Conservation (phyloP, 306 rosid genomes). For the Quillaja saponaria region DNA sequence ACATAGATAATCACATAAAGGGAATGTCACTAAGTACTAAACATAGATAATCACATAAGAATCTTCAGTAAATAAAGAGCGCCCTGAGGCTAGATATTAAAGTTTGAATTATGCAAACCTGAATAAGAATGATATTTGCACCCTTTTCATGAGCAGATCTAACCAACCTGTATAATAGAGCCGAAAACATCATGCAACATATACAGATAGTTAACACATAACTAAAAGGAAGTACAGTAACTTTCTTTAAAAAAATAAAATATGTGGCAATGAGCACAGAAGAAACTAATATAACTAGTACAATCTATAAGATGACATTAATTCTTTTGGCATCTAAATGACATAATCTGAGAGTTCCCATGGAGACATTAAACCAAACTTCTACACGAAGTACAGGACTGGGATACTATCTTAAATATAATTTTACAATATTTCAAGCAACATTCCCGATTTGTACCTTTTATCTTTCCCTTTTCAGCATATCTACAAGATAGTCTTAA, state of each 20-base stretch:
- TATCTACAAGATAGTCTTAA: too few species aligned
- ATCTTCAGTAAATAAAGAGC: too few species aligned
- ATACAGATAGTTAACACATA: background rate
- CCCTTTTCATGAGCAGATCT: constrained; percentile 85
- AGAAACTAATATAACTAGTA: background rate
- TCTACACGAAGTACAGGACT: constrained; percentile 15
- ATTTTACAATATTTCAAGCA: too few species aligned
- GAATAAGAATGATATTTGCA: constrained; percentile 84
- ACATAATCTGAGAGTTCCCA: background rate
- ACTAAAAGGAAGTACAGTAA: background rate
- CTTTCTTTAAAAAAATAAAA: background rate
- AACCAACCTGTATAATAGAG: constrained; percentile 61
- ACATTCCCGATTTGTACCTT: too few species aligned
- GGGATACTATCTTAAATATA: too few species aligned
- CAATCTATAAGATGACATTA: background rate
- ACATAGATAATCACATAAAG: too few species aligned
- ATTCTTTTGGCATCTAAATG: background rate
- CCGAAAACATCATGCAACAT: constrained; percentile 26
- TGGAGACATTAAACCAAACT: constrained; percentile 18
- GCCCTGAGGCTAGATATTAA: too few species aligned
- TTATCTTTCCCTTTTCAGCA: too few species aligned
- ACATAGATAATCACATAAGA: too few species aligned
- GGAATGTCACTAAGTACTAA: too few species aligned
- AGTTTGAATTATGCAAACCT: constrained; percentile 46
- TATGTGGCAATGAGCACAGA: background rate